phyloP scores from a whole-genome alignment of 768 basidiomycete genomes.

The Boletus coccyginus region DNA sequence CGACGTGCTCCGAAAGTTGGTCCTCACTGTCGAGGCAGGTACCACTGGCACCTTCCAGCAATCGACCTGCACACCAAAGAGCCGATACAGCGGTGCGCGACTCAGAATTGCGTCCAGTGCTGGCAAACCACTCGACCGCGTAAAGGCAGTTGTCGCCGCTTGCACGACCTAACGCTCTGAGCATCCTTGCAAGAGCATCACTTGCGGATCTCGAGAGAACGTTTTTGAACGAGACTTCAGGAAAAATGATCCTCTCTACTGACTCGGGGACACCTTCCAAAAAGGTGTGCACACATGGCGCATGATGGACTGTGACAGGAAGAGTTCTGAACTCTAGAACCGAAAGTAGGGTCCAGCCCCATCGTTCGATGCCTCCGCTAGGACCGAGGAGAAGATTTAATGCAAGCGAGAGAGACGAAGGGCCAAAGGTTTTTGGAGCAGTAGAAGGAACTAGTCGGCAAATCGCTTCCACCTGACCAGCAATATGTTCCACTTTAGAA shows the following conservation, averaged over 20 bases:
- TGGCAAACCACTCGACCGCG: conserved; percentile 80
- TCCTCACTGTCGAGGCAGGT: conserved; percentile 39
- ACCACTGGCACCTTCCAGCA: conserved; percentile 70
- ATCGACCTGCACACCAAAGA: conserved; percentile 77
- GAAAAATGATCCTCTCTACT: conserved; percentile 45
- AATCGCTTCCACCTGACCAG: conserved; percentile 66
- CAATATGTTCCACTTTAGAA: conserved; percentile 65
- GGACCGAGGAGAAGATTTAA: conserved; percentile 74
- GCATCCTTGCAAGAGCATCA: conserved; percentile 63
- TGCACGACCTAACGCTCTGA: conserved; percentile 67
- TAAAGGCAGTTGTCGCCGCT: conserved; percentile 69
- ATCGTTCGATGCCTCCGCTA: conserved; percentile 81
- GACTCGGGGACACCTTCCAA: conserved; percentile 49
- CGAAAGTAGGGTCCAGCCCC: conserved; percentile 84
- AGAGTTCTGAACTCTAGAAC: conserved; percentile 74
- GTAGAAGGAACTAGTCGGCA: conserved; percentile 45
- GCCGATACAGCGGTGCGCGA: conserved; percentile 58
- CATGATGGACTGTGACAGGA: conserved; percentile 43
- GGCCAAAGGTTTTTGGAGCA: conserved; percentile 16
- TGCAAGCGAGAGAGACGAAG: conserved; percentile 47
- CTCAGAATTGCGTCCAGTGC: conserved; percentile 45
- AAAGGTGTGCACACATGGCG: conserved; percentile 51
- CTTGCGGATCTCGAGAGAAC: conserved; percentile 50
- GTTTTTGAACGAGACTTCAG: conserved; percentile 56
- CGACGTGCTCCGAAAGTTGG: neutral